phyloP scores from a whole-genome alignment of 495 filamentous ascomycete genomes.

The Delitschia confertaspora region DNA sequence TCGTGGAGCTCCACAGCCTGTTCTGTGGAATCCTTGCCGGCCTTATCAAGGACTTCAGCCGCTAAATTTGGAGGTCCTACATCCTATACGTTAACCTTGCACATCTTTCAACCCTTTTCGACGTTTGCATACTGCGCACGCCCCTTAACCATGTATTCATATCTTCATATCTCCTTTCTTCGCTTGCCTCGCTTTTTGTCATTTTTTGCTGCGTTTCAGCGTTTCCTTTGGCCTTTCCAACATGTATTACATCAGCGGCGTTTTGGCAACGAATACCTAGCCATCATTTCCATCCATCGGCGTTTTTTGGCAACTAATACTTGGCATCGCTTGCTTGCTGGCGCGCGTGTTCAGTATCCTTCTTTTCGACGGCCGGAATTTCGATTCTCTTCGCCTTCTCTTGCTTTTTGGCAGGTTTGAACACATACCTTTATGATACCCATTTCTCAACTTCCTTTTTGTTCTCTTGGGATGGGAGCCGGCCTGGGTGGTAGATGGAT shows the following conservation, averaged over 20 bases:
- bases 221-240: conserved; percentile 2
- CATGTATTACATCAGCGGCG: no score
- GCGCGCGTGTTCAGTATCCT: not conserved
- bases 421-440: conserved; percentile 26
- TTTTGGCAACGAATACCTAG: no score
- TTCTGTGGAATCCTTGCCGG: conserved; percentile 41
- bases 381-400: not conserved
- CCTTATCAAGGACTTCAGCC: conserved; percentile 28
- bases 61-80: conserved; percentile 7
- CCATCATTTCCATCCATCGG: conserved; percentile 4
- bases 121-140: not conserved
- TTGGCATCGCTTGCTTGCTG: not conserved
- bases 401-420: no score
- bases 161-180: not conserved
- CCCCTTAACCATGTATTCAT: not conserved
- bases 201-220: conserved; percentile 19
- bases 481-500: no score
- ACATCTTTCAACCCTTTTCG: conserved; percentile 6
- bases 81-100: conserved; percentile 1
- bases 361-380: conserved; percentile 7
- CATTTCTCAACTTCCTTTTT: conserved; percentile 2
- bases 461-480: no score
- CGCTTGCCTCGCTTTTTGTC: not conserved
- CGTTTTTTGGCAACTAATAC: conserved; percentile 7
- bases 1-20: conserved; percentile 71